phyloP scores from a whole-genome alignment of 2,329 filamentous ascomycete species.

The Pseudogymnoascus sp. region DNA sequence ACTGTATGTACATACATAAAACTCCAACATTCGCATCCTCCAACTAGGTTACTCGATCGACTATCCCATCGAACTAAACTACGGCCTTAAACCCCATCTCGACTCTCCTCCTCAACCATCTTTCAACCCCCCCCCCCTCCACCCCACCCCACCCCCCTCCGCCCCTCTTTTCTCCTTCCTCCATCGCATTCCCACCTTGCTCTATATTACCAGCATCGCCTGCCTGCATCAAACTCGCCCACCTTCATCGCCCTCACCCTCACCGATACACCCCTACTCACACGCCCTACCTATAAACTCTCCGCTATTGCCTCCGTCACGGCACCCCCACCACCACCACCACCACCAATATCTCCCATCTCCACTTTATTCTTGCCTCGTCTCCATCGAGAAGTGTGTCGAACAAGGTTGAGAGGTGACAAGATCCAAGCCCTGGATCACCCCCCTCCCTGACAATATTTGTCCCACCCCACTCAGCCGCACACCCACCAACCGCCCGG shows the following conservation, averaged over 20 bases:
- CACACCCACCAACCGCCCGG: not conserved
- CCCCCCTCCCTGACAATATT: not conserved
- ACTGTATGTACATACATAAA: not conserved
- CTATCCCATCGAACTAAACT: not conserved
- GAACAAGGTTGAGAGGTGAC: not conserved
- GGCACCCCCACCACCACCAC: not conserved
- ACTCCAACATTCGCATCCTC: not conserved
- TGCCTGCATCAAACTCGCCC: not conserved
- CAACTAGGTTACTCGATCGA: not conserved
- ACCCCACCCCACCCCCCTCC: too few relatives aligned
- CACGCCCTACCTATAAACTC: not conserved
- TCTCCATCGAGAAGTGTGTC: not conserved
- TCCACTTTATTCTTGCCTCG: not conserved
- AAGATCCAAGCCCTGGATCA: not conserved
- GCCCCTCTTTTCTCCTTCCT: not conserved
- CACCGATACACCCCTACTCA: not conserved
- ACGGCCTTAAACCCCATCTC: not conserved
- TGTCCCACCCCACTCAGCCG: not conserved
- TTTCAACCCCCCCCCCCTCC: not conserved
- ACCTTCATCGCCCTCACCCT: not conserved
- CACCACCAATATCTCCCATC: not conserved
- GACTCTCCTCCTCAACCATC: not conserved
- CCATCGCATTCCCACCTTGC: not conserved
- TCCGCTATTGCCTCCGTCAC: not conserved
- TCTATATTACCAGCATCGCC: not conserved